Conservation (phyloP, 495 filamentous ascomycete species). For the Lophiostoma macrostomum region DNA sequence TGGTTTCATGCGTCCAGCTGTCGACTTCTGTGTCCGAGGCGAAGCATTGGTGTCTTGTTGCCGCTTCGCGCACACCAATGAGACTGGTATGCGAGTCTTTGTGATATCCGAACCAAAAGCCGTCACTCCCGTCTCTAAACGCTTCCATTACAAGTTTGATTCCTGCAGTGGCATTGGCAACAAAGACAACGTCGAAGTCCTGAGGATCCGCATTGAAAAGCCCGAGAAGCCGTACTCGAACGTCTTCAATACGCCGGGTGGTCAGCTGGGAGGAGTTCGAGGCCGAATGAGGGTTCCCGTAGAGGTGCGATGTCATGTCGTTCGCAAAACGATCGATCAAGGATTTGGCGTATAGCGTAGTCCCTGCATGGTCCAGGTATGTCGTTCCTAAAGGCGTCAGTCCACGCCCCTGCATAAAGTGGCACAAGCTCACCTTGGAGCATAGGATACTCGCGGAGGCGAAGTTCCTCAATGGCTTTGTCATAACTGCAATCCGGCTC, state of each 20-base stretch:
- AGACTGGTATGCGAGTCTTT: conserved; percentile 83
- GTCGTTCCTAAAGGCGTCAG: conserved; percentile 54
- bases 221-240: conserved; percentile 65
- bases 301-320: conserved; percentile 74
- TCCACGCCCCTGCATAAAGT: conserved; percentile 3
- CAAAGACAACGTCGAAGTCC: conserved; percentile 85
- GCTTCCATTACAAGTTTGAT: conserved; percentile 82
- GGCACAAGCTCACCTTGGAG: conserved; percentile 59
- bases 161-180: conserved; percentile 86
- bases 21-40: conserved; percentile 62
- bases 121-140: conserved; percentile 58
- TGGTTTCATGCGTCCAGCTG: conserved; percentile 51
- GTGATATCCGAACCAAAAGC: conserved; percentile 84
- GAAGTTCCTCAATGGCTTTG: conserved; percentile 57
- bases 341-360: conserved; percentile 77
- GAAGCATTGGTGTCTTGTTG: conserved; percentile 63
- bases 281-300: conserved; percentile 89
- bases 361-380: conserved; percentile 93
- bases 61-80: conserved; percentile 75
- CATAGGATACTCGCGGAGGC: conserved; percentile 76
- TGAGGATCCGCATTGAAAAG: conserved; percentile 84
- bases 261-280: conserved; percentile 78
- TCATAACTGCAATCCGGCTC: conserved; percentile 25
- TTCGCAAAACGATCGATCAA: conserved; percentile 71
- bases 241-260: conserved; percentile 69